These are phyloP conservation scores for Galerina sulciceps DNA, from an alignment of 768 basidiomycete genomes.

Conservation along the genomic window DNA sequence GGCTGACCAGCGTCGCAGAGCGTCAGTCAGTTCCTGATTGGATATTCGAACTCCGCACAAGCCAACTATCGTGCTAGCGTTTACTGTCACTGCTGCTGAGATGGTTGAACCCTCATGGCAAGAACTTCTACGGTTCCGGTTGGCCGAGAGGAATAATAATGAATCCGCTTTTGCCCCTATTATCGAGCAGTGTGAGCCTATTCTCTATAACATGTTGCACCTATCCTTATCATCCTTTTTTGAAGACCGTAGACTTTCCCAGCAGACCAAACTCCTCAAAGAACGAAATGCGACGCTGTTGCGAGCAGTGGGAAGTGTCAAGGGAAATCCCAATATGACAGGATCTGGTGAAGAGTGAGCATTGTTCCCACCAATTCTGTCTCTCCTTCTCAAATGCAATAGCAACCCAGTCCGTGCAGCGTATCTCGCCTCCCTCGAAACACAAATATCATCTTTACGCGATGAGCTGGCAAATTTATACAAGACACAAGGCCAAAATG, in stretches of 20 bases:
- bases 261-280: constrained; percentile 90
- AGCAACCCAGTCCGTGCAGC: constrained; percentile 88
- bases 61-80: background rate
- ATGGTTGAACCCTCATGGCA: constrained; percentile 87
- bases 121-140: constrained; percentile 76
- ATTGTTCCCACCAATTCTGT: constrained; percentile 4
- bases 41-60: constrained; percentile 45
- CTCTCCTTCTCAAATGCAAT: constrained; percentile 21
- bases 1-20: constrained; percentile 20
- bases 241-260: constrained; percentile 87
- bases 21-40: constrained; percentile 24
- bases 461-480: constrained; percentile 94
- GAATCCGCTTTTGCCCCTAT: constrained; percentile 83
- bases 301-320: constrained; percentile 79
- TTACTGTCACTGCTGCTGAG: background rate
- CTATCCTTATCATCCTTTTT: constrained; percentile 11
- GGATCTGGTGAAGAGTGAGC: constrained; percentile 76
- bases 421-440: constrained; percentile 90
- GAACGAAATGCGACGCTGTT: constrained; percentile 90
- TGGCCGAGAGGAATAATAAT: constrained; percentile 81
- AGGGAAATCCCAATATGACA: constrained; percentile 63
- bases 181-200: constrained; percentile 87
- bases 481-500: constrained; percentile 95
- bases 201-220: constrained; percentile 12
- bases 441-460: constrained; percentile 89